Evolutionary conservation across 116 monocot genomes (phyloP).

Genomic region (Zostera marina): DNA sequence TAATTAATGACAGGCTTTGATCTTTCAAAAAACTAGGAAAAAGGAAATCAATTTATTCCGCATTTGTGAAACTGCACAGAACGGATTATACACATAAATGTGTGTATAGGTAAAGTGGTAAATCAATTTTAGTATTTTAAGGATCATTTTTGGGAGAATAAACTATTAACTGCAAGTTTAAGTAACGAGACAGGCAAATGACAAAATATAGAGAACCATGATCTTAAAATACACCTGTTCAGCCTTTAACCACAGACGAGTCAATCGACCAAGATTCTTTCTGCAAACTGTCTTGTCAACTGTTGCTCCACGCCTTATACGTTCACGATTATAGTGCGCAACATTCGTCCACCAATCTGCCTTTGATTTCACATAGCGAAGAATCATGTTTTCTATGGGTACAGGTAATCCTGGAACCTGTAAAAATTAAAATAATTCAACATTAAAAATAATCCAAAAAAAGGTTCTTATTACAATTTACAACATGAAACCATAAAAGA

Average conservation of each 20-base stretch:
- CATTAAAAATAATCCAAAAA: not conserved
- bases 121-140: no score
- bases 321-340: constrained; percentile 27
- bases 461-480: no score
- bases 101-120: no score
- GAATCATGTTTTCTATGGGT: constrained; percentile 29
- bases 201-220: not conserved
- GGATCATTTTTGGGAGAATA: no score
- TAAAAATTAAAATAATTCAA: not conserved
- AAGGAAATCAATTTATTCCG: no score
- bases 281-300: constrained; percentile 27
- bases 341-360: constrained; percentile 34
- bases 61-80: no score
- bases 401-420: constrained; percentile 25
- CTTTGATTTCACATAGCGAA: constrained; percentile 25
- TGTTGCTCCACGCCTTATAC: constrained; percentile 25
- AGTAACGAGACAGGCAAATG: not conserved
- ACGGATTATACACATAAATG: no score
- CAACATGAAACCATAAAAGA: not conserved
- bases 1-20: no score
- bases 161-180: no score
- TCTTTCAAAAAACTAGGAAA: no score
- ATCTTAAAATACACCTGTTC: constrained; percentile 11
- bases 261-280: constrained; percentile 24
- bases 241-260: constrained; percentile 25